phyloP scores from a whole-genome alignment of 495 filamentous ascomycete species.

The Staphylotrichum tortipilum region DNA sequence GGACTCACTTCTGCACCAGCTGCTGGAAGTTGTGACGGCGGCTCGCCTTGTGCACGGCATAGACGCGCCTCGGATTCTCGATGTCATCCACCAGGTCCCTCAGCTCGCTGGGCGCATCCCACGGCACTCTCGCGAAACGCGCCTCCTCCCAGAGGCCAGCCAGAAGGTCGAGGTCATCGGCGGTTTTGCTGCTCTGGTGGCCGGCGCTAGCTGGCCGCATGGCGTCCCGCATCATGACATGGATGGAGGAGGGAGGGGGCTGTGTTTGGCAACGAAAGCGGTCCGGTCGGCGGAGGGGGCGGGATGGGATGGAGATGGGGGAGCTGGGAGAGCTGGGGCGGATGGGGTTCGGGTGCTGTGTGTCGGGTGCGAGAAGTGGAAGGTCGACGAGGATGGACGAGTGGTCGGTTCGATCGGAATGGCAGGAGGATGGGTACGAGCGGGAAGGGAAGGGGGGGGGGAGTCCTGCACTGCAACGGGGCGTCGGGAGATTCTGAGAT shows the following conservation, averaged over 20 bases:
- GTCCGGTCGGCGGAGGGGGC: not conserved
- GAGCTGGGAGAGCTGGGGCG: no score
- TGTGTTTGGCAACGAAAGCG: not conserved
- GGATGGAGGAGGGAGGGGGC: conserved; percentile 4
- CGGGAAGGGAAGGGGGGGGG: no score
- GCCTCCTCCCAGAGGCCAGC: conserved; percentile 45
- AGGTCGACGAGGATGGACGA: not conserved
- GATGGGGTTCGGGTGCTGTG: not conserved
- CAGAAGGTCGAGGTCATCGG: conserved; percentile 29
- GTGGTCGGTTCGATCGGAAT: not conserved
- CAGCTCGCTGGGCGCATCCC: conserved; percentile 44
- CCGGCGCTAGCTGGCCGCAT: conserved; percentile 26
- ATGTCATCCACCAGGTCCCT: conserved; percentile 41
- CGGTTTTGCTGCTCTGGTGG: conserved; percentile 2
- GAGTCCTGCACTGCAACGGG: not conserved
- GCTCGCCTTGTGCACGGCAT: conserved; percentile 42
- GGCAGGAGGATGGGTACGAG: not conserved
- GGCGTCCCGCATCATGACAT: conserved; percentile 49
- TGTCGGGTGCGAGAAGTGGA: not conserved
- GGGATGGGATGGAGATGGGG: no score
- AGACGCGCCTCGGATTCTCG: conserved; percentile 45
- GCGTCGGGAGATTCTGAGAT: not conserved
- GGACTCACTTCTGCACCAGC: conserved; percentile 45
- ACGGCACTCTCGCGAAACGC: conserved; percentile 42
- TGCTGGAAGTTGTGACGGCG: conserved; percentile 46